Evolutionary conservation across 2,329 filamentous ascomycete species (phyloP), one percentile per base, ranked within the genome.

Genomic region (Cytospora schulzeri): DNA sequence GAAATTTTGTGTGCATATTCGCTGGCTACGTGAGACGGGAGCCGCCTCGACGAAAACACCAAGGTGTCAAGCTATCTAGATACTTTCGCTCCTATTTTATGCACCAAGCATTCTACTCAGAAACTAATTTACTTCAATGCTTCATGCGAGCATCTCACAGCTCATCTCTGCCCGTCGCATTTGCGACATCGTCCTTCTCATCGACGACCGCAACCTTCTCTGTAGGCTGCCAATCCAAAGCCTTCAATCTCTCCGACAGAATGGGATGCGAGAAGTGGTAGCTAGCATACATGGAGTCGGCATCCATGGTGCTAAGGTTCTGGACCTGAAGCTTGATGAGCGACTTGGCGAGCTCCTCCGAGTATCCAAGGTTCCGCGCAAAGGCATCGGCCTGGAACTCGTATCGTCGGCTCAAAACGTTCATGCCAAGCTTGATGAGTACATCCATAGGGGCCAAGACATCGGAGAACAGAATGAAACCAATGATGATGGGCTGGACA

Each of bases 191-290:
- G 26, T 72, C 71, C 41, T 71, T 68, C 41, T 70, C 68, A 24
- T 68, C 66, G n/a, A 77, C 76, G 68, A 75, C 76, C 54, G 78
- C 76, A 24, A 83, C 77, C 68, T 80, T 82, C 66, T 79, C 76
- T 19, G 77, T 80, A 58, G 91, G 88, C 73, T 89, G 88, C 93
- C 94, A 99, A 69, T 91, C 89, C 66, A 99, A 85, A 1, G 94
- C 95, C 77, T 91, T 92, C 72, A 99, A 83, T 72, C 95, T 88
- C 84, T 99, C 96, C 1, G 93, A 91, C 70, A 99, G 82, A 70
- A 98, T 97, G 1, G 95, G 95, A 79, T 99, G 95, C 28, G 94
- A 97, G 84, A 96, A 97, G 81, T 99, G 93, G 83, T 98, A 99
- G 79, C 90, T 96, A 61, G 95, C 95, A 78, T 96, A 99, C 85